Percentiles rank a stretch among this genome's conserved stretches.
Conservation (phyloP, 192 early-diverging fungal genomes). For the Glomus cerebriforme region DNA sequence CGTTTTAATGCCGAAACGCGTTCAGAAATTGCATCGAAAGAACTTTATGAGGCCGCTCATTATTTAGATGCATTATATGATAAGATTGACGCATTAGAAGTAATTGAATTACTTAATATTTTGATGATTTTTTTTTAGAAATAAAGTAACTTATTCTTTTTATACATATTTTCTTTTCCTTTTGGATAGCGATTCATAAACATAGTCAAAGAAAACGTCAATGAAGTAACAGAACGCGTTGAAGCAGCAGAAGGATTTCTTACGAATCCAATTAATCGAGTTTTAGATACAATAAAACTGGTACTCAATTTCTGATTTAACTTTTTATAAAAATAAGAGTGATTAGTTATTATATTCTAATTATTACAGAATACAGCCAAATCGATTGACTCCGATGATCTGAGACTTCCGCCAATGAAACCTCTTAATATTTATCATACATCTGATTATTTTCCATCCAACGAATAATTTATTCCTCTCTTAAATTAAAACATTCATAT, state of each 20-base stretch:
- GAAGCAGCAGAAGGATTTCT: constrained; percentile 20
- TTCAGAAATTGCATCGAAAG: constrained; percentile 23
- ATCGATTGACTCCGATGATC: constrained; percentile 17
- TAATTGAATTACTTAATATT: background rate
- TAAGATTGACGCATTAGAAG: constrained; percentile 28
- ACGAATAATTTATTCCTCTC: background rate
- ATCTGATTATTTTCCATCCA: constrained; percentile 23
- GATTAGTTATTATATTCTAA: background rate
- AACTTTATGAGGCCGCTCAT: constrained; percentile 23
- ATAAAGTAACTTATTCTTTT: background rate
- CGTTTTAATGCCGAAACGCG: background rate
- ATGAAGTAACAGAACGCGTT: constrained; percentile 27
- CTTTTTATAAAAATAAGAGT: background rate
- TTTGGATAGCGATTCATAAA: constrained; percentile 12
- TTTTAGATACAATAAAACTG: constrained; percentile 22
- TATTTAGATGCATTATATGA: constrained; percentile 25
- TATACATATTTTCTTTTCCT: background rate
- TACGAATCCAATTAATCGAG: constrained; percentile 31
- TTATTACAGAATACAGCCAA: constrained; percentile 21
- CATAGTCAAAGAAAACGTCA: constrained; percentile 22
- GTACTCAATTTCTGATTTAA: background rate
- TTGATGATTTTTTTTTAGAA: background rate
- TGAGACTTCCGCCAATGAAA: constrained; percentile 24
- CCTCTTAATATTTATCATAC: constrained; percentile 28
- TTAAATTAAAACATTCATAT: constrained; percentile 17